A percentile compares a stretch with the other conserved stretches of the same genome.
These are phyloP conservation scores for Erodium texanum DNA, from an alignment of 441 rosid species.

Conservation along the genomic window DNA sequence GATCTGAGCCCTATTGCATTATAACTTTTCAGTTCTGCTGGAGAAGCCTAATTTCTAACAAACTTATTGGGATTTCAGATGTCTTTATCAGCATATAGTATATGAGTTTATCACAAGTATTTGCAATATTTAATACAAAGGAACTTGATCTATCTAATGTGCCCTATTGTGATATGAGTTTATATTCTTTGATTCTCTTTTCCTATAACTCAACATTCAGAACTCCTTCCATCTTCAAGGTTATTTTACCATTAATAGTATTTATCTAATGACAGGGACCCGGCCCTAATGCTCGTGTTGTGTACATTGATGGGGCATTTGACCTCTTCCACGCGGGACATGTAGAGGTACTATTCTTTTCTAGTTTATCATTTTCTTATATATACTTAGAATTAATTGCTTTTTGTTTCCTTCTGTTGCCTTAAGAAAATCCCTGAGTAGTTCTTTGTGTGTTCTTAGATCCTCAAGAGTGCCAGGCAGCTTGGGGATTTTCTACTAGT, in stretches of 20 bases:
- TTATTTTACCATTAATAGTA: background rate
- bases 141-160: background rate
- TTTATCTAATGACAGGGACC: slow-evolving; percentile 48
- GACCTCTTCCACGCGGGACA: slow-evolving; percentile 86
- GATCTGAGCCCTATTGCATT: background rate
- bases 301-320: slow-evolving; percentile 59
- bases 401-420: too few species aligned
- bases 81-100: background rate
- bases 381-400: too few species aligned
- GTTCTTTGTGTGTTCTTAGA: slow-evolving; percentile 31
- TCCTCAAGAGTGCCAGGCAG: slow-evolving; percentile 76
- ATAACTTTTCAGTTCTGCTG: background rate
- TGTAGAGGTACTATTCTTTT: slow-evolving; percentile 57
- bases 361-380: background rate
- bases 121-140: background rate
- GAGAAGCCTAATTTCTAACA: background rate
- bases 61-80: background rate
- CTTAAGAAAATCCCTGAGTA: background rate
- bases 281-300: slow-evolving; percentile 66
- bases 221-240: background rate
- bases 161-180: background rate
- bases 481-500: slow-evolving; percentile 87
- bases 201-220: background rate
- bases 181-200: background rate
- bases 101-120: background rate